Base-by-base conservation (phyloP, 2,329 filamentous ascomycete genomes). In the Herpotrichia juniperi region DNA sequence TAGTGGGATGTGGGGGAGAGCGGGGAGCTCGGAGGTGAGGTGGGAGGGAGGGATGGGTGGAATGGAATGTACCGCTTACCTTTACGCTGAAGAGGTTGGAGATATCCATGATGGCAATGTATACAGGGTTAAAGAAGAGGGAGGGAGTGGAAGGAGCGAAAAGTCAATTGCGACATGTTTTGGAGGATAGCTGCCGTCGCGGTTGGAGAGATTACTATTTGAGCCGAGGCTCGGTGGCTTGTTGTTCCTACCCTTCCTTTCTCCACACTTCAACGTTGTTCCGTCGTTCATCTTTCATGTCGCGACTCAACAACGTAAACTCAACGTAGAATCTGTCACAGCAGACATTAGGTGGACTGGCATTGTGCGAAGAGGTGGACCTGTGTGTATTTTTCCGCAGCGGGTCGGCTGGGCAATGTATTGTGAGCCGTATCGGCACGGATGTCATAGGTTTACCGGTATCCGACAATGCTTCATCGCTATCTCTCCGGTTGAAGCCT, bases 71-170 rank as follows among this genome's bases (percentile, higher is more conserved):
- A n/a, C n/a, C n/a, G 8, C 48, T 17, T 61, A 71, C 71, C 53
- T 72, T 73, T 45, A 75, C 72, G 45, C 67, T 59, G 55, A 75
- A 75, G 28, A 75, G 68, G 9, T 51, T 62, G 8, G 59, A 47
- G 51, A 68, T 65, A 35, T 75, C 71, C 73, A 75, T 75, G 25
- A 52, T 63, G 44, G 14, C 42, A n/a, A n/a, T 9, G 1, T 31
- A 21, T 1, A 22, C 4, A n/a, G 30, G 12, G 31, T 16, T 25
- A 26, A 22, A 28, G 2, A 48, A 30, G 11, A 17, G 3, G 4
- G 5, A 46, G 43, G 16, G 40, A 30, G 25, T 5, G 19, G 25
- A 17, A 31, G 19, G 40, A 19, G 11, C 28, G 24, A 43, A 43
- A 30, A 24, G 24, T n/a, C 14, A 30, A 12, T 34, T 4, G 14